Evolutionary conservation across 805 yeast species (phyloP).

Genomic region (Dipodascopsis uninucleata): DNA sequence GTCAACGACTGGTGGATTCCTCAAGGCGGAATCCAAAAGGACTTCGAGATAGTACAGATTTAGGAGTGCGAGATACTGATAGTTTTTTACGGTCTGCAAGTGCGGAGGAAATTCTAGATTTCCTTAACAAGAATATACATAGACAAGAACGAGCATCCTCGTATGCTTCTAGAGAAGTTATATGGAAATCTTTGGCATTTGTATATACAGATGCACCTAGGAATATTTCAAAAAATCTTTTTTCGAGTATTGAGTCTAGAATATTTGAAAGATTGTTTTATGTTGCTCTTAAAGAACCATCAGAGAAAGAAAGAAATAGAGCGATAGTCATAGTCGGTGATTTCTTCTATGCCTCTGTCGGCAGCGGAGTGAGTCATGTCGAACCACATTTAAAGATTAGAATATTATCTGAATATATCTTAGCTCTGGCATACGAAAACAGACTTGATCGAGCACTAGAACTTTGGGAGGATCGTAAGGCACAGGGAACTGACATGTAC

Average conservation of each 20-base stretch:
- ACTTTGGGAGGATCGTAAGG: slow-evolving; percentile 6
- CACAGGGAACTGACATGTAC: background rate
- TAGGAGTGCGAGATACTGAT: no score
- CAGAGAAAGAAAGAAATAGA: background rate
- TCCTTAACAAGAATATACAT: background rate
- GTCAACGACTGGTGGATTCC: slow-evolving; percentile 1
- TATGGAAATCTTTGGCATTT: background rate
- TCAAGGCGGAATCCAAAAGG: background rate
- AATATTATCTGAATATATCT: slow-evolving; percentile 4
- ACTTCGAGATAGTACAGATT: slow-evolving; percentile 4
- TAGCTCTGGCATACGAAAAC: slow-evolving; percentile 7
- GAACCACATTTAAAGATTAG: background rate
- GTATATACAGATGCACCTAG: slow-evolving; percentile 1
- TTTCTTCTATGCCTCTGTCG: slow-evolving; percentile 1
- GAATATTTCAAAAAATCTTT: background rate
- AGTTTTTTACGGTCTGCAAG: slow-evolving; percentile 1
- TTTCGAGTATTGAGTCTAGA: slow-evolving; percentile 1
- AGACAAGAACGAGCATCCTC: background rate
- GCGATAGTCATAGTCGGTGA: slow-evolving; percentile 11
- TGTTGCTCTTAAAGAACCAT: slow-evolving; percentile 1
- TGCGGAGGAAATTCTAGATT: background rate
- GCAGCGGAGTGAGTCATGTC: no score
- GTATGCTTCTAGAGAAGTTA: background rate
- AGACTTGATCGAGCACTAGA: slow-evolving; percentile 5
- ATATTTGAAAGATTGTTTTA: background rate